Conservation (phyloP, 2,329 filamentous ascomycete species). For the Diaporthe sp. region DNA sequence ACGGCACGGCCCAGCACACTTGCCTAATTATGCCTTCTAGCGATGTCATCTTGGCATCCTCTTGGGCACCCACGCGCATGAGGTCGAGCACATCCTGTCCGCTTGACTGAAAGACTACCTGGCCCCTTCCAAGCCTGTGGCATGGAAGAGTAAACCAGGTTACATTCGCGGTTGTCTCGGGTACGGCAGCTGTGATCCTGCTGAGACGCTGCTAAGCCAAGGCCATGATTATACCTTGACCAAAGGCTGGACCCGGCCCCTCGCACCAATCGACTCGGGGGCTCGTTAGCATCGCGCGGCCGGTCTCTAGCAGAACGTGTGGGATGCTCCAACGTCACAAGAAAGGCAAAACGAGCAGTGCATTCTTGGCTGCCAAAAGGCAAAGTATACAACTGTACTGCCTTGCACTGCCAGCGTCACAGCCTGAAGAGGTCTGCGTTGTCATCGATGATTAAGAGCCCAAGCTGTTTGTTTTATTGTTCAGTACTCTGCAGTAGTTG, state of each 20-base stretch:
- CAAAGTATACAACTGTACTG: constrained; percentile 1
- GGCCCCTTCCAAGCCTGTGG: neutral
- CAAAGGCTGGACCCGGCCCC: neutral
- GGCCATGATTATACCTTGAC: neutral
- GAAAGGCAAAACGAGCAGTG: neutral
- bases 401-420: neutral
- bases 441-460: neutral
- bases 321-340: neutral
- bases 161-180: neutral
- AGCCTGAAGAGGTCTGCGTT: neutral
- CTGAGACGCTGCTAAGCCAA: neutral
- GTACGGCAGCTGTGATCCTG: too few relatives aligned
- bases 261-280: neutral
- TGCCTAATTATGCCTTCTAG: neutral
- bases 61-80: neutral
- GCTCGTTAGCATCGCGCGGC: neutral
- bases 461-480: neutral
- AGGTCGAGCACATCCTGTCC: neutral
- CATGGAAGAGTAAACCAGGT: neutral
- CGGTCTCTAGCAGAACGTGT: neutral
- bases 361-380: neutral
- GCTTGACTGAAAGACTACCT: neutral
- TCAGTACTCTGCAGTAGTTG: neutral
- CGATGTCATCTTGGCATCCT: neutral
- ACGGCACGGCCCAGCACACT: constrained; percentile 11